Conservation (phyloP, 495 filamentous ascomycete genomes). For the Aspergillus cristatus region DNA sequence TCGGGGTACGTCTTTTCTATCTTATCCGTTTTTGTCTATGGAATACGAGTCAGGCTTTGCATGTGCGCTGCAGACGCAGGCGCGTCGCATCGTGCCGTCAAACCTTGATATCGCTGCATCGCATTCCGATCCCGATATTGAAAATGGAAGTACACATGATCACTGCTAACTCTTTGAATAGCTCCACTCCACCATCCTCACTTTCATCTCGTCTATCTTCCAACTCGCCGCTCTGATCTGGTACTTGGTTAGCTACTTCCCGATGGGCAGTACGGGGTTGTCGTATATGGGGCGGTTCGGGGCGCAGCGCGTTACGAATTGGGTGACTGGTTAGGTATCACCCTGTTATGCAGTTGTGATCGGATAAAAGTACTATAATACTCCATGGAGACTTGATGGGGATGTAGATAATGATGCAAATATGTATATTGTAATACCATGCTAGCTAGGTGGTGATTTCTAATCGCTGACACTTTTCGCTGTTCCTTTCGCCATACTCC, state of each 20-base stretch:
- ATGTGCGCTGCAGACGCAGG: too few species aligned
- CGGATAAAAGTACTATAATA: too few species aligned
- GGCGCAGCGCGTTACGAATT: slow-evolving; percentile 70
- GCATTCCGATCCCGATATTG: too few species aligned
- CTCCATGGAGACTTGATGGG: too few species aligned
- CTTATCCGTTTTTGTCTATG: slow-evolving; percentile 6
- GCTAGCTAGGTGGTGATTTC: too few species aligned
- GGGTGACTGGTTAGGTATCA: slow-evolving; percentile 80
- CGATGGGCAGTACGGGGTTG: slow-evolving; percentile 85
- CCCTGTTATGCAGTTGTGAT: not conserved
- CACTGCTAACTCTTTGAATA: slow-evolving; percentile 24
- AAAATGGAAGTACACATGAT: too few species aligned
- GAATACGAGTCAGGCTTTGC: slow-evolving; percentile 3
- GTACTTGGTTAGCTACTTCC: slow-evolving; percentile 97
- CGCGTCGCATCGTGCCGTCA: too few species aligned
- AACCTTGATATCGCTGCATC: too few species aligned
- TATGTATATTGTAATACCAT: too few species aligned
- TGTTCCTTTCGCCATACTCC: too few species aligned
- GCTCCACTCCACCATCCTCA: slow-evolving; percentile 74
- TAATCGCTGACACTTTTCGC: too few species aligned
- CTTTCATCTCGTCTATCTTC: slow-evolving; percentile 69
- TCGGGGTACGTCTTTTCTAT: slow-evolving; percentile 61
- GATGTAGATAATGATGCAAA: too few species aligned
- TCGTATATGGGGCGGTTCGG: slow-evolving; percentile 82
- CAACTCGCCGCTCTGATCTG: slow-evolving; percentile 78